A percentile compares a stretch with the other conserved stretches of the same genome.
These are phyloP conservation scores for Camillea tinctor DNA, from an alignment of 2,329 filamentous ascomycete species.

Conservation along the genomic window DNA sequence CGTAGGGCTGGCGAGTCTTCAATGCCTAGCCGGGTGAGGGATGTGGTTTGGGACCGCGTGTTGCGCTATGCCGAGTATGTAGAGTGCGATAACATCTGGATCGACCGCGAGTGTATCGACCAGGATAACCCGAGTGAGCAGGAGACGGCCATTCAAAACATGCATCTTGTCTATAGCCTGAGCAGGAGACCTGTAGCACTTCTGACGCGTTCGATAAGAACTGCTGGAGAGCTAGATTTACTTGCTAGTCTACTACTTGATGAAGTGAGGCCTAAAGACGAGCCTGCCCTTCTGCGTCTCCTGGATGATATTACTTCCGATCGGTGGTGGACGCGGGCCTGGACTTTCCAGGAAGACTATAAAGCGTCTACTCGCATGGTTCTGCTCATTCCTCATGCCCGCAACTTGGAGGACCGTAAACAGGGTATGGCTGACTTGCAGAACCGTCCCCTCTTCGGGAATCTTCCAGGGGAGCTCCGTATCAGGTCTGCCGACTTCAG, in stretches of 20 bases:
- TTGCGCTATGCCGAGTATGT: slow-evolving; percentile 25
- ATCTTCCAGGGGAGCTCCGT: slow-evolving; percentile 25
- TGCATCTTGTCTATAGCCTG: slow-evolving; percentile 31
- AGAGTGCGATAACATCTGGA: slow-evolving; percentile 29
- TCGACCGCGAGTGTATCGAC: slow-evolving; percentile 30
- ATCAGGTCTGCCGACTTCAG: slow-evolving; percentile 27
- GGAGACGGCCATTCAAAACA: slow-evolving; percentile 30
- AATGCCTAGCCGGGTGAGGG: slow-evolving; percentile 25
- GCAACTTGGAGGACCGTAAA: slow-evolving; percentile 24
- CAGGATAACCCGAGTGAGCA: slow-evolving; percentile 26
- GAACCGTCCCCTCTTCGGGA: slow-evolving; percentile 19
- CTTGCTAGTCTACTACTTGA: slow-evolving; percentile 22
- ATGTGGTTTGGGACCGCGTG: slow-evolving; percentile 25
- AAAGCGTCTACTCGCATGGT: slow-evolving; percentile 27
- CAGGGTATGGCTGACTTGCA: slow-evolving; percentile 11
- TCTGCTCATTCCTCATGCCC: slow-evolving; percentile 28
- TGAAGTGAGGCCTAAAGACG: slow-evolving; percentile 19
- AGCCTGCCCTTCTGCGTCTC: slow-evolving; percentile 21
- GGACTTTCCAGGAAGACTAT: slow-evolving; percentile 33
- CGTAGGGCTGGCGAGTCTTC: slow-evolving; percentile 20
- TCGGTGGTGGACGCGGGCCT: slow-evolving; percentile 31
- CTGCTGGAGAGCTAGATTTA: slow-evolving; percentile 24
- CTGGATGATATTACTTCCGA: slow-evolving; percentile 28
- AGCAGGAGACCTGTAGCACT: slow-evolving; percentile 27
- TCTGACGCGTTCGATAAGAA: slow-evolving; percentile 25